Conservation (phyloP, 306 rosid genomes). For the Lathyrus aphaca region DNA sequence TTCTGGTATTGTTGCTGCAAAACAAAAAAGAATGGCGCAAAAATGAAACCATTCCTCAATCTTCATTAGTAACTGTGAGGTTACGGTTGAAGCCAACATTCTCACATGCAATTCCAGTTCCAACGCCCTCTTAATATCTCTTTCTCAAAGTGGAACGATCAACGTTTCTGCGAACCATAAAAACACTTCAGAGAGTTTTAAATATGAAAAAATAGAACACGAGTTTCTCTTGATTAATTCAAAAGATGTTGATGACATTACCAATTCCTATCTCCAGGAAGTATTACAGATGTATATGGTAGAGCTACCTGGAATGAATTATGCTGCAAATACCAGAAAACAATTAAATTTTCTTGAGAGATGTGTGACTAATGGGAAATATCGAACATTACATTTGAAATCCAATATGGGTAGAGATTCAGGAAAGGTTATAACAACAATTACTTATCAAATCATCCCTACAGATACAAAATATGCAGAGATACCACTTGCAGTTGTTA, state of each 20-base stretch:
- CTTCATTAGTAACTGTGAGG: conserved; percentile 58
- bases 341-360: too few species aligned
- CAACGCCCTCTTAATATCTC: conserved; percentile 48
- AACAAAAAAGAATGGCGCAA: too few species aligned
- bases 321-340: too few species aligned
- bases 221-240: conserved; percentile 69
- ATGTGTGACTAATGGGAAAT: too few species aligned
- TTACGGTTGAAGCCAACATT: conserved; percentile 53
- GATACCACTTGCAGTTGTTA: too few species aligned
- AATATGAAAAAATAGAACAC: conserved; percentile 46
- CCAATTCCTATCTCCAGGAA: conserved; percentile 59
- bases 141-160: conserved; percentile 51
- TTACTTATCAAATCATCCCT: conserved; percentile 83
- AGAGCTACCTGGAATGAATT: too few species aligned
- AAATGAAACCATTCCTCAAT: too few species aligned
- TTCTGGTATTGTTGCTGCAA: too few species aligned
- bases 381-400: too few species aligned
- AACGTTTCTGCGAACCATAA: conserved; percentile 27
- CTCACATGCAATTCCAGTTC: conserved; percentile 57
- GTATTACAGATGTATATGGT: too few species aligned
- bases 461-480: conserved; percentile 87
- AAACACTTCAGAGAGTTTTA: conserved; percentile 31
- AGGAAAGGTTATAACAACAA: too few species aligned
- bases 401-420: too few species aligned
- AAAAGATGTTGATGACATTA: conserved; percentile 51